Evolutionary conservation across 495 filamentous ascomycete genomes (phyloP).

Genomic region (Cercophora sp.): DNA sequence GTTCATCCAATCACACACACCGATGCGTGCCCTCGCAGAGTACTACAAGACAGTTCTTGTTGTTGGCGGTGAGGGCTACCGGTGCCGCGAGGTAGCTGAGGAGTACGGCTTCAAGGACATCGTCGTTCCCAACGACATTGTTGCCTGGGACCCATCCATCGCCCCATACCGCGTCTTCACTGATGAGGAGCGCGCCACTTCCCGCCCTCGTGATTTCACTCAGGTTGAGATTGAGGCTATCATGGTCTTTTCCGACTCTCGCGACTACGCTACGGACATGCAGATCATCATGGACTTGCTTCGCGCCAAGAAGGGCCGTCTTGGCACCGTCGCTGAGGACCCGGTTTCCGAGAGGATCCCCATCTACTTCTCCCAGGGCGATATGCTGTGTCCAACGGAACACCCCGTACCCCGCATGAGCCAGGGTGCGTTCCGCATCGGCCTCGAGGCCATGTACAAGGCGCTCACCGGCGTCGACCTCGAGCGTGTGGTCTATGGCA

Average conservation of each 20-base stretch:
- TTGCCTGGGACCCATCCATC: slow-evolving; percentile 57
- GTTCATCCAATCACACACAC: slow-evolving; percentile 66
- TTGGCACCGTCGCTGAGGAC: slow-evolving; percentile 61
- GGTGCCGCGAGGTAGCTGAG: slow-evolving; percentile 63
- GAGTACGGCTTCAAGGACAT: slow-evolving; percentile 64
- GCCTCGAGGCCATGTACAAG: slow-evolving; percentile 75
- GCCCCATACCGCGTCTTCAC: slow-evolving; percentile 63
- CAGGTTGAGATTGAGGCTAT: slow-evolving; percentile 76
- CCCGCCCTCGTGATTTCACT: slow-evolving; percentile 58
- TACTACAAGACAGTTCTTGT: slow-evolving; percentile 64
- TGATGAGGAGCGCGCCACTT: slow-evolving; percentile 53
- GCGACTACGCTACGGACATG: slow-evolving; percentile 79
- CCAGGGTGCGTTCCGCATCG: slow-evolving; percentile 72
- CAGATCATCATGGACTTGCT: slow-evolving; percentile 83
- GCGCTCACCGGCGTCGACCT: slow-evolving; percentile 67
- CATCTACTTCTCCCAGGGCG: slow-evolving; percentile 72
- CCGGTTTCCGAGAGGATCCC: slow-evolving; percentile 66
- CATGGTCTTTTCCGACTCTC: slow-evolving; percentile 76
- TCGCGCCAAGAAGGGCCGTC: slow-evolving; percentile 66
- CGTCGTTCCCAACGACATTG: slow-evolving; percentile 63
- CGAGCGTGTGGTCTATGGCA: slow-evolving; percentile 81
- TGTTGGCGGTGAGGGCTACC: slow-evolving; percentile 62
- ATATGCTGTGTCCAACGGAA: slow-evolving; percentile 72
- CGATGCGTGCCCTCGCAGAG: slow-evolving; percentile 62
- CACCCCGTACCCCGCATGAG: slow-evolving; percentile 70